Base-by-base conservation (phyloP, 495 filamentous ascomycete species). In the Aspergillus ostianus region DNA sequence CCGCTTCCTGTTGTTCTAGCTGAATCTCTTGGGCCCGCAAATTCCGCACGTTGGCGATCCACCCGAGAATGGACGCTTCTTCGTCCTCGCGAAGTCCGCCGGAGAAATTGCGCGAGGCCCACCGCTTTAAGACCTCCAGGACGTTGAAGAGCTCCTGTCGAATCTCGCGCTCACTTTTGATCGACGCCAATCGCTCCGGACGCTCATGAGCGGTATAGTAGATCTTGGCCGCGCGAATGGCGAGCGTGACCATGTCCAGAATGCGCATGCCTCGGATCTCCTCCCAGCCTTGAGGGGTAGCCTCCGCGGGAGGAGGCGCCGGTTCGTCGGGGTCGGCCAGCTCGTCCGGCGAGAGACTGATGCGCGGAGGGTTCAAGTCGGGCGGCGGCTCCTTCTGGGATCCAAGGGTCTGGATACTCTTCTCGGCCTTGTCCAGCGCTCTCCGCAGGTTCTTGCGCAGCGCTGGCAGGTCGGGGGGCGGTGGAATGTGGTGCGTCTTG, bases 231-330 rank as follows among this genome's bases (percentile, higher is more conserved):
- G 95, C 93, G 36, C 91, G 87, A 58, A 98, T 97, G 15, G 93
- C 93, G 48, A 97, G 80, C 4, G 94, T 98, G 73, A 93, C 87
- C 50, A 96, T 84, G 67, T 98, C 94, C 41, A 97, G 78, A 45
- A 98, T 83, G 58, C 95, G 90, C 76, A 97, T 84, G 8, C 94
- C 94, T 70, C 97, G 90, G 6, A 97, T 81, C 67, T 97, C 91
- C 67, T 90, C 83, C 82, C 88, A 94, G 7, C 87, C 88, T 58
- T 80, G 80, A 2, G 73, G 75, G 18, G 76, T 71, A 18, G 72
- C 65, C 6, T 51, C 60, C 12, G 58, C 47, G 17, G 64, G 52
- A 6, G 54, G 60, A 10, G 48, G 63, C 48, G 62, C 52, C 27
- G 78, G 70, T 27, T 83, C 67, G 18, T 77, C 72, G n/a, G 60